phyloP scores from a whole-genome alignment of 768 basidiomycete genomes.

The Naematelia aurantialba region DNA sequence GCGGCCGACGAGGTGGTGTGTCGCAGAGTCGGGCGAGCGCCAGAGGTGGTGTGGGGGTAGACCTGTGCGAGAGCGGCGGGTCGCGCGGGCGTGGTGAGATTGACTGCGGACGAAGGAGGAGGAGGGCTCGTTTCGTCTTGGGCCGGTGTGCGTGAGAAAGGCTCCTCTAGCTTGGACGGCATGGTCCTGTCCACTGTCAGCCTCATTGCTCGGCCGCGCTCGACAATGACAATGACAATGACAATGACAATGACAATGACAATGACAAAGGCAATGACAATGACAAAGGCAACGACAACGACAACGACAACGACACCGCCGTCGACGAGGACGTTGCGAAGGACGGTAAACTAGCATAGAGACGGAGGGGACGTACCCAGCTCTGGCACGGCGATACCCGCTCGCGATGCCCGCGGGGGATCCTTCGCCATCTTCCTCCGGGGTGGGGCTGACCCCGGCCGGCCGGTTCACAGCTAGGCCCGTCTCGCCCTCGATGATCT shows the following conservation, averaged over 20 bases:
- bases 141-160: constrained; percentile 66
- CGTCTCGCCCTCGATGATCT: constrained; percentile 73
- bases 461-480: constrained; percentile 60
- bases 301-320: not conserved
- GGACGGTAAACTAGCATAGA: not conserved
- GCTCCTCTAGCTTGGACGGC: constrained; percentile 88
- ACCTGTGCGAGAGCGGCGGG: constrained; percentile 55
- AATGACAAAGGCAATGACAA: too few species aligned
- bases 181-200: constrained; percentile 58
- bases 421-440: constrained; percentile 53
- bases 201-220: too few species aligned
- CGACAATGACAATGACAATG: not conserved
- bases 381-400: constrained; percentile 90
- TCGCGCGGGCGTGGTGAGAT: constrained; percentile 49
- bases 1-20: constrained; percentile 45
- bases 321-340: not conserved
- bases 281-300: not conserved
- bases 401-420: constrained; percentile 1
- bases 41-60: constrained; percentile 27
- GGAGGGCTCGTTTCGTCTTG: constrained; percentile 56
- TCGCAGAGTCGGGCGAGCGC: constrained; percentile 38
- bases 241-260: not conserved
- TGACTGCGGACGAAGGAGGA: constrained; percentile 9
- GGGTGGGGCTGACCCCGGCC: constrained; percentile 64
- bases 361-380: constrained; percentile 56